Evolutionary conservation across 192 early-diverging fungal species (phyloP).

Genomic region (Endogone sp.): DNA sequence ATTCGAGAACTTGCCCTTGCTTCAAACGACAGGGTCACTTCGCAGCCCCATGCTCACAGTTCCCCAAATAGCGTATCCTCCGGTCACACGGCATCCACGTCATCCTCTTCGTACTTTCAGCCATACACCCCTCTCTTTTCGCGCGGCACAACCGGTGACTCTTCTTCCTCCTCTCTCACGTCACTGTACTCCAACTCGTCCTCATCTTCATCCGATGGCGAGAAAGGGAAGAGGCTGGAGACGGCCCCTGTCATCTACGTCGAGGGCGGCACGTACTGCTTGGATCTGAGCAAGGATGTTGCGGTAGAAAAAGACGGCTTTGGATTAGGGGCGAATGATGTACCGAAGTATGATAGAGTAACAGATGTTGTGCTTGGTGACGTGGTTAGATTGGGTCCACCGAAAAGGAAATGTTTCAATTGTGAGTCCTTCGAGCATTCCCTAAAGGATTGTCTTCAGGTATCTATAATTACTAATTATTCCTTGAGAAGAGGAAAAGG

Average conservation of each 20-base stretch:
- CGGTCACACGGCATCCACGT: conserved; percentile 1
- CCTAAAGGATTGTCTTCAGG: conserved; percentile 3
- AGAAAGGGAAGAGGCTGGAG: conserved; percentile 1
- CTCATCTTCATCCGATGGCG: not conserved
- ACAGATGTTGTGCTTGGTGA: conserved; percentile 1
- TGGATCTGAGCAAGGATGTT: conserved; percentile 15
- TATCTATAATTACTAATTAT: too few species aligned
- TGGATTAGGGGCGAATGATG: conserved; percentile 2
- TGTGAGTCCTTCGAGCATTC: not conserved
- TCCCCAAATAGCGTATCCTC: not conserved
- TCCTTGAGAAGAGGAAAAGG: too few species aligned
- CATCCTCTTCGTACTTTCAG: conserved; percentile 9
- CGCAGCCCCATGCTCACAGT: not conserved
- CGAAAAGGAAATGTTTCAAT: not conserved
- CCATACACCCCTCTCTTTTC: conserved; percentile 9
- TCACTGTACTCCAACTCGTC: not conserved
- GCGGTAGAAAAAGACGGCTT: not conserved
- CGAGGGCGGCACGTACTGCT: conserved; percentile 21
- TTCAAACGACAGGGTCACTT: not conserved
- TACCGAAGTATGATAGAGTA: conserved; percentile 6
- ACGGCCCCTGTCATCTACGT: conserved; percentile 20
- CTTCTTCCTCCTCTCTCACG: not conserved
- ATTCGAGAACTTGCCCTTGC: not conserved
- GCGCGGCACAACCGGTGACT: not conserved
- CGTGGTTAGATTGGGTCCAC: not conserved